A percentile compares a stretch with the other conserved stretches of the same genome.
phyloP scores from a whole-genome alignment of 129 eudicot genomes.

The Scalesia atractyloides region DNA sequence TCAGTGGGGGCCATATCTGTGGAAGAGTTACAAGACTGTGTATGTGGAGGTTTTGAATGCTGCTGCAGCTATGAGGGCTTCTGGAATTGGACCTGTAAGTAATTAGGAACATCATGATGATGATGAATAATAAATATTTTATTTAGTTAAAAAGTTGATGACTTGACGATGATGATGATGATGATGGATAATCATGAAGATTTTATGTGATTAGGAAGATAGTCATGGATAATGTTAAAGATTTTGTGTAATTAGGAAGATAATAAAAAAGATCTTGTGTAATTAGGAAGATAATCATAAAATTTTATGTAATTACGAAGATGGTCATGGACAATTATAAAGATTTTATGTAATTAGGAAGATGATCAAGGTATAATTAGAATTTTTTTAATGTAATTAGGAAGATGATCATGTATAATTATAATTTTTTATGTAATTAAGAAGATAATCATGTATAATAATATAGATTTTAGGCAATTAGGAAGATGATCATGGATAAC shows the following conservation, averaged over 20 bases:
- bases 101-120: not conserved
- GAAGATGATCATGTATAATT: too few species aligned
- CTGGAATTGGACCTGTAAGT: slow-evolving; percentile 81
- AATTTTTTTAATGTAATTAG: not conserved
- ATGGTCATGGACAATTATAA: too few species aligned
- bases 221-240: too few species aligned
- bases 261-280: too few species aligned
- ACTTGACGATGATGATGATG: too few species aligned
- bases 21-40: slow-evolving; percentile 89
- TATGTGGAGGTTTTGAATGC: slow-evolving; percentile 59
- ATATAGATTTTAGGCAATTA: not conserved
- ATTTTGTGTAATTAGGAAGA: too few species aligned
- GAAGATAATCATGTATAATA: not conserved
- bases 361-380: not conserved
- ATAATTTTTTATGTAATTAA: not conserved
- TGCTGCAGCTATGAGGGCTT: slow-evolving; percentile 79
- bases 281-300: not conserved
- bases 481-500: too few species aligned
- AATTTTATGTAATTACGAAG: not conserved
- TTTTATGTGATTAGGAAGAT: not conserved
- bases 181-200: not conserved
- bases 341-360: too few species aligned
- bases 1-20: slow-evolving; percentile 87
- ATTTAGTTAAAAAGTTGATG: not conserved
- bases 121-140: not conserved